Base-by-base conservation (phyloP, 2,329 filamentous ascomycete species). In the Colletotrichum eleusines region DNA sequence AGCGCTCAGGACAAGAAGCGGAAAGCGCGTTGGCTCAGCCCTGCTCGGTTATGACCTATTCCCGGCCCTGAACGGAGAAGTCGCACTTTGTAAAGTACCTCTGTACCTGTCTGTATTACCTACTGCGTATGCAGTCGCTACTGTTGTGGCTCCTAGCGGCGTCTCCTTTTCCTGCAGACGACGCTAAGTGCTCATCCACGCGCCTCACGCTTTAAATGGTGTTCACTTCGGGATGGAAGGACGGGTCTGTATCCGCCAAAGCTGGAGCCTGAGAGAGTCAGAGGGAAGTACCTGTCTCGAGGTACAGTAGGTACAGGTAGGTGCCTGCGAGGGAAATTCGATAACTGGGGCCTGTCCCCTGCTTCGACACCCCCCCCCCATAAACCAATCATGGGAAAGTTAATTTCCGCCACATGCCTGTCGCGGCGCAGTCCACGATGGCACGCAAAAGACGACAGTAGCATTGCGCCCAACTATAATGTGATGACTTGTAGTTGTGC, bases 21-120 rank as follows among this genome's bases (percentile, higher is more conserved):
- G 58, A 59, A 71, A 71, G 57, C 64, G 53, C 64, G 64, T 71
- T 71, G 64, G 68, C 69, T 71, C 69, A 71, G 69, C 69, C 69
- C 58, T 71, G 69, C 59, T 71, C 53, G 64, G 64, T 42, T 63
- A 58, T 48, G 38, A 44, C 54, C 46, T 60, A 53, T 60, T 35
- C 9, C 54, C 23, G 46, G 35, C 12, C 38, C 44, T 14, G 59
- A 65, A n/a, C n/a, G n/a, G n/a, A n/a, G n/a, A n/a, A 59, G 54
- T 46, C 59, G 16, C 54, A 44, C n/a, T 64, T 16, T 18, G 14
- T 33, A 6, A 35, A 33, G n/a, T n/a, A n/a, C n/a, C n/a, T n/a
- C n/a, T n/a, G n/a, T n/a, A n/a, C n/a, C n/a, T n/a, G n/a, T n/a
- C n/a, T n/a, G n/a, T n/a, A n/a, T n/a, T n/a, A n/a, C n/a, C n/a